phyloP scores from a whole-genome alignment of 2,329 filamentous ascomycete species.

The Fusarium verrucosum region DNA sequence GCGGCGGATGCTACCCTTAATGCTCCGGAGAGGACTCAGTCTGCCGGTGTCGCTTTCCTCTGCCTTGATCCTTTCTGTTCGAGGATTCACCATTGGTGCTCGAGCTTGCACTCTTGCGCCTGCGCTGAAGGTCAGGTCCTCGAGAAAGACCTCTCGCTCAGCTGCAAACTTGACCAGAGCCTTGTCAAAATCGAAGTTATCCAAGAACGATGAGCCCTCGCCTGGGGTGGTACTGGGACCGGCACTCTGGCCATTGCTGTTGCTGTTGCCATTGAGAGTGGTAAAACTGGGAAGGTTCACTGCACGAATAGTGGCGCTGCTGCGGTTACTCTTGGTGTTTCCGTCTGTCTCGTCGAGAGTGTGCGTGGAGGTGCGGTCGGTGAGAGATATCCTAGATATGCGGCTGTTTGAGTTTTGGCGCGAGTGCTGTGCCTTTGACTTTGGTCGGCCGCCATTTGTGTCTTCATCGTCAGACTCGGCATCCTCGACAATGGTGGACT shows the following conservation, averaged over 20 bases:
- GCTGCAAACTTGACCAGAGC: constrained; percentile 93
- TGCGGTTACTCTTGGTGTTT: constrained; percentile 69
- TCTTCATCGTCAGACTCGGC: constrained; percentile 62
- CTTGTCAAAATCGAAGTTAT: constrained; percentile 91
- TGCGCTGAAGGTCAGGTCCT: constrained; percentile 89
- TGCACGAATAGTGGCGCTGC: constrained; percentile 70
- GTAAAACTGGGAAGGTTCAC: constrained; percentile 45
- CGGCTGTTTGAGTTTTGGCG: constrained; percentile 69
- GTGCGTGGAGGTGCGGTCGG: constrained; percentile 62
- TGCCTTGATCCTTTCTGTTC: constrained; percentile 81
- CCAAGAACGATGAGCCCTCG: constrained; percentile 52
- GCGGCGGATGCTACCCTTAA: constrained; percentile 87
- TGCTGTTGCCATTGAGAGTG: constrained; percentile 34
- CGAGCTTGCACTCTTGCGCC: constrained; percentile 78
- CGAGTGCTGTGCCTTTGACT: constrained; percentile 60
- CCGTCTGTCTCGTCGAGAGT: constrained; percentile 68
- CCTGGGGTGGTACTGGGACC: constrained; percentile 41
- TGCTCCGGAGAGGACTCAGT: constrained; percentile 66
- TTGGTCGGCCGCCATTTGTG: constrained; percentile 43
- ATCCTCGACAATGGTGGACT: constrained; percentile 70
- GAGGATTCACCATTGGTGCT: constrained; percentile 78
- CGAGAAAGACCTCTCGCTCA: constrained; percentile 92
- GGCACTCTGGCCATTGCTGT: constrained; percentile 32
- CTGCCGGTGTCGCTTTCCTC: constrained; percentile 71
- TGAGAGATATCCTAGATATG: constrained; percentile 63